A percentile compares a stretch with the other conserved stretches of the same genome.
phyloP scores from a whole-genome alignment of 306 rosid species.

The Malus domestica region ASM211411v1 NC_041793.1:43474501-43475000 shows the following conservation, averaged over 20 bases:
- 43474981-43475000: constrained; percentile 61
- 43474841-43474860: constrained; percentile 68
- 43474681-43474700: no score
- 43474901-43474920: constrained; percentile 89
- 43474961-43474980: constrained; percentile 66
- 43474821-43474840: constrained; percentile 84
- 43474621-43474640: no score
- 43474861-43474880: constrained; percentile 66
- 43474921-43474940: constrained; percentile 90
- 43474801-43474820: constrained; percentile 18
- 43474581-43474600: no score
- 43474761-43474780: not conserved
- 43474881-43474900: constrained; percentile 78
- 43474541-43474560: no score
- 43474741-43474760: not conserved
- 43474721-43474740: not conserved
- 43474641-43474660: no score
- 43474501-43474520: no score
- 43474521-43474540: no score
- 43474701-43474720: not conserved
- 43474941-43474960: constrained; percentile 96
- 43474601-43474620: no score
- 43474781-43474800: no score
- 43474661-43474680: no score
- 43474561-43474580: no score